A percentile compares a stretch with the other conserved stretches of the same genome.
Evolutionary conservation across 176 grass and related monocot genomes (phyloP).

Genomic region (Hordeum vulgare): MorexV3_pseudomolecules_assembly NC_058523.1:464458959-464459458

Average conservation of each 20-base stretch:
- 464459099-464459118: too few species aligned
- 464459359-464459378: constrained; percentile 20
- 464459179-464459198: constrained; percentile 4
- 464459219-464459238: not conserved
- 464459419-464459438: constrained; percentile 44
- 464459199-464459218: constrained; percentile 5
- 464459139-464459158: not conserved
- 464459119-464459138: too few species aligned
- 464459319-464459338: constrained; percentile 41
- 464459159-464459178: not conserved
- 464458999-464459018: too few species aligned
- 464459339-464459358: constrained; percentile 23
- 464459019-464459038: too few species aligned
- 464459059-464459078: too few species aligned
- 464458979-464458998: too few species aligned
- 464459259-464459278: constrained; percentile 15
- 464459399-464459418: constrained; percentile 67
- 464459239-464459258: not conserved
- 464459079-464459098: too few species aligned
- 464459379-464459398: constrained; percentile 13
- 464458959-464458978: too few species aligned
- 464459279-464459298: constrained; percentile 37
- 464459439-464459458: constrained; percentile 1
- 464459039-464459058: too few species aligned
- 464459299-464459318: not conserved